phyloP scores from a whole-genome alignment of 768 basidiomycete species.

The Leccinum subgranulosum region DNA sequence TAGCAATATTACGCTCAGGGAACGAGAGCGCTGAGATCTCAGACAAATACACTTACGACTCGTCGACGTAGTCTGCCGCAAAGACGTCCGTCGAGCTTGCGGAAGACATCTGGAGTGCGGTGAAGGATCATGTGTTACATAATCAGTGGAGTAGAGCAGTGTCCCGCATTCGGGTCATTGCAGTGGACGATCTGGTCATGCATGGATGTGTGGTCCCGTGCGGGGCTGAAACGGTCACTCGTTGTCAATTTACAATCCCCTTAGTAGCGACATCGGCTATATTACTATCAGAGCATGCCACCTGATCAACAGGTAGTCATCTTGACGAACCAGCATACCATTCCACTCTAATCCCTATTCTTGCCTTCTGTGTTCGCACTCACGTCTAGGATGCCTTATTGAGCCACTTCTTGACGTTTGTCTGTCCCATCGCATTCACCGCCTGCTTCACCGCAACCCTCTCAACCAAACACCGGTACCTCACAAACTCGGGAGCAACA shows the following conservation, averaged over 20 bases:
- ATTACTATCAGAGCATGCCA: neutral
- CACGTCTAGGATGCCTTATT: conserved; percentile 40
- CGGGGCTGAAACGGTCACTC: neutral
- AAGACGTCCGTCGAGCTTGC: conserved; percentile 29
- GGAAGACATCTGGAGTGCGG: conserved; percentile 11
- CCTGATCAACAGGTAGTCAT: neutral
- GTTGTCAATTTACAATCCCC: neutral
- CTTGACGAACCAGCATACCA: neutral
- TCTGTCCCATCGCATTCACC: conserved; percentile 63
- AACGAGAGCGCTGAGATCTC: neutral
- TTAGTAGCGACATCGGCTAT: neutral
- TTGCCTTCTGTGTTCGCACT: neutral
- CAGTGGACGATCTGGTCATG: neutral
- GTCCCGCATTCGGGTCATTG: neutral
- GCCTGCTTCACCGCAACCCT: conserved; percentile 65
- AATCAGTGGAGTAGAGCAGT: conserved; percentile 8
- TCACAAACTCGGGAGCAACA: conserved; percentile 66
- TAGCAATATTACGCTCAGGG: conserved; percentile 20
- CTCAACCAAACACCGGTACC: conserved; percentile 65
- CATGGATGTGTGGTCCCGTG: neutral
- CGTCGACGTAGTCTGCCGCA: conserved; percentile 61
- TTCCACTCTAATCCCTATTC: neutral
- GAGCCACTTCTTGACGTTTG: conserved; percentile 77
- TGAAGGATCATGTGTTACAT: conserved; percentile 19
- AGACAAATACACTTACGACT: conserved; percentile 56